Conservation (phyloP, 106 monocot species). For the Acanthochlamys bracteata region DNA sequence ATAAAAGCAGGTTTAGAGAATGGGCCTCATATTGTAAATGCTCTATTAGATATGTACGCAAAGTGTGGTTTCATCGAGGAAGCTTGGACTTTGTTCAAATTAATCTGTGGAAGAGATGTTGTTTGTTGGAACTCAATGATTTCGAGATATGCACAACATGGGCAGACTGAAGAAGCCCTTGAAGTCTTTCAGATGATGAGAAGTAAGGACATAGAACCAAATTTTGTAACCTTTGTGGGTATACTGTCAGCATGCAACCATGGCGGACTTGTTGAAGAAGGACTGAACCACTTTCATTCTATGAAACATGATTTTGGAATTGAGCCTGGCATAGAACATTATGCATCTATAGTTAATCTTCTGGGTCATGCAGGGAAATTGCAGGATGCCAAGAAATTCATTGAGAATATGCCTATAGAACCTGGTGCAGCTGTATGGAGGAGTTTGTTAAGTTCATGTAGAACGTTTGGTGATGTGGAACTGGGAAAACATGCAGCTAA, state of each 20-base stretch:
- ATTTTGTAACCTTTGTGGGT: slow-evolving; percentile 73
- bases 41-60: slow-evolving; percentile 85
- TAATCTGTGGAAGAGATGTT: slow-evolving; percentile 25
- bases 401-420: slow-evolving; percentile 53
- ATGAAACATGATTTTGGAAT: slow-evolving; percentile 54
- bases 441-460: slow-evolving; percentile 63
- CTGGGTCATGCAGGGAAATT: slow-evolving; percentile 66
- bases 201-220: slow-evolving; percentile 36
- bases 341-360: slow-evolving; percentile 66
- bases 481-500: slow-evolving; percentile 72
- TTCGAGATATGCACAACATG: slow-evolving; percentile 74
- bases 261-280: slow-evolving; percentile 67
- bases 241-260: slow-evolving; percentile 75
- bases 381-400: slow-evolving; percentile 56
- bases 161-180: slow-evolving; percentile 60
- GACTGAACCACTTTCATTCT: slow-evolving; percentile 43
- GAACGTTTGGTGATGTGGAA: slow-evolving; percentile 46
- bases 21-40: slow-evolving; percentile 65
- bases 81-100: slow-evolving; percentile 42
- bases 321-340: slow-evolving; percentile 75
- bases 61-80: slow-evolving; percentile 79
- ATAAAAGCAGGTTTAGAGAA: slow-evolving; percentile 48
- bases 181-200: slow-evolving; percentile 45
- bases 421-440: slow-evolving; percentile 61
- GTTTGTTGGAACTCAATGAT: slow-evolving; percentile 95